Evolutionary conservation across 768 basidiomycete species (phyloP).

Genomic region (Hygrophoropsis aurantiaca): DNA sequence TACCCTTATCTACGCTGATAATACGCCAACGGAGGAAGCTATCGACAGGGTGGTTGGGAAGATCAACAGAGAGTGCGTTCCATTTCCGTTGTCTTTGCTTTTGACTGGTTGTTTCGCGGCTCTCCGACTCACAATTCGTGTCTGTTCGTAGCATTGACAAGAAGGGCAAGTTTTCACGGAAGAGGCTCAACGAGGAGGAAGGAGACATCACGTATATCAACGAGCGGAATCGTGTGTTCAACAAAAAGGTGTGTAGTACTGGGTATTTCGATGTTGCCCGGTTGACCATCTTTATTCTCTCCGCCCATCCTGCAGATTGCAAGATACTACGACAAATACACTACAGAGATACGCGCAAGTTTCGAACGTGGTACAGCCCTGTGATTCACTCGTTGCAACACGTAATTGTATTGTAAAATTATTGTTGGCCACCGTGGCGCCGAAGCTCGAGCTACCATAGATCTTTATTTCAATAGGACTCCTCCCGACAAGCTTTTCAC

Average conservation of each 20-base stretch:
- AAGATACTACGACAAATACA: constrained; percentile 96
- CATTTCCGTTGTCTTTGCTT: neutral
- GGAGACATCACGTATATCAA: constrained; percentile 99
- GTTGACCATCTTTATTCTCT: constrained; percentile 5
- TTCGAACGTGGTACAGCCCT: constrained; percentile 97
- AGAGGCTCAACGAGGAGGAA: constrained; percentile 86
- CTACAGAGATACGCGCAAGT: constrained; percentile 92
- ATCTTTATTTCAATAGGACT: no score
- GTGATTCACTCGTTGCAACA: constrained; percentile 31
- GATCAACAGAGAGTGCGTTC: constrained; percentile 87
- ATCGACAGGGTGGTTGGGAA: constrained; percentile 90
- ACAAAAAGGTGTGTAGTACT: constrained; percentile 74
- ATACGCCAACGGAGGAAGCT: constrained; percentile 92
- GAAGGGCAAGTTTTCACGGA: constrained; percentile 86
- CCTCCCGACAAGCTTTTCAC: no score
- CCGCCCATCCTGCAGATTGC: constrained; percentile 82
- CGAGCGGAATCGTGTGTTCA: constrained; percentile 96
- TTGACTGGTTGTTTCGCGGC: no score
- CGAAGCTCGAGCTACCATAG: no score
- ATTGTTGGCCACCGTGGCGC: no score
- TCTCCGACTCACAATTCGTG: constrained; percentile 4
- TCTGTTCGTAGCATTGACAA: constrained; percentile 69
- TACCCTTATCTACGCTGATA: constrained; percentile 90
- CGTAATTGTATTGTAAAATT: constrained; percentile 1
- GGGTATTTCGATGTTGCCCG: neutral